phyloP scores from a whole-genome alignment of 2,329 filamentous ascomycete genomes.

The Pezicula radicicola region DNA sequence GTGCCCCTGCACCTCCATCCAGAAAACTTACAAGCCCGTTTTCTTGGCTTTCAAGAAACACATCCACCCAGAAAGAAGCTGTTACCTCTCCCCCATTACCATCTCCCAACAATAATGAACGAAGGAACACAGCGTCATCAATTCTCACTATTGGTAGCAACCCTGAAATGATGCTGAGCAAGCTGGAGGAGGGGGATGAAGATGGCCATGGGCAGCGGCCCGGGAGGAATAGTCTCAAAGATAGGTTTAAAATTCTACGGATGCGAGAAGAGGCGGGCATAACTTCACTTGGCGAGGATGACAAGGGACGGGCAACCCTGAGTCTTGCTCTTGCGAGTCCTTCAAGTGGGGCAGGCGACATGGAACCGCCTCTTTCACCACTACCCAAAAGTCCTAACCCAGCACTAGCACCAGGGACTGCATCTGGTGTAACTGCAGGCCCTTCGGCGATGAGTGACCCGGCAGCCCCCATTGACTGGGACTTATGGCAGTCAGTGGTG shows the following conservation, averaged over 20 bases:
- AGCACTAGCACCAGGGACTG: conserved; percentile 78
- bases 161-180: conserved; percentile 73
- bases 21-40: conserved; percentile 88
- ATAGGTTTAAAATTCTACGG: conserved; percentile 75
- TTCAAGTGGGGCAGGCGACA: conserved; percentile 22
- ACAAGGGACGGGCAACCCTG: conserved; percentile 34
- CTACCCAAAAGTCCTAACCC: conserved; percentile 44
- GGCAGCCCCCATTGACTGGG: conserved; percentile 85
- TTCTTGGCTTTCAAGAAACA: conserved; percentile 74
- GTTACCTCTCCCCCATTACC: conserved; percentile 50
- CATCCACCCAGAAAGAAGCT: conserved; percentile 51
- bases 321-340: conserved; percentile 44
- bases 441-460: conserved; percentile 67
- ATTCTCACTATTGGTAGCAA: conserved; percentile 77
- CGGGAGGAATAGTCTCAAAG: conserved; percentile 64
- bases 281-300: conserved; percentile 47
- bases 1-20: conserved; percentile 33
- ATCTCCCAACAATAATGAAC: conserved; percentile 32
- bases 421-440: conserved; percentile 74
- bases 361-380: conserved; percentile 27
- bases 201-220: conserved; percentile 47
- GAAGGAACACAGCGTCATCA: conserved; percentile 78
- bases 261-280: conserved; percentile 70
- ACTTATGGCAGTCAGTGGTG: conserved; percentile 94
- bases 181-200: conserved; percentile 76